Percentiles rank a stretch among this genome's conserved stretches.
These are phyloP conservation scores for Corinectria fuckeliana DNA, from an alignment of 2,329 filamentous ascomycete species.

Conservation along the genomic window DNA sequence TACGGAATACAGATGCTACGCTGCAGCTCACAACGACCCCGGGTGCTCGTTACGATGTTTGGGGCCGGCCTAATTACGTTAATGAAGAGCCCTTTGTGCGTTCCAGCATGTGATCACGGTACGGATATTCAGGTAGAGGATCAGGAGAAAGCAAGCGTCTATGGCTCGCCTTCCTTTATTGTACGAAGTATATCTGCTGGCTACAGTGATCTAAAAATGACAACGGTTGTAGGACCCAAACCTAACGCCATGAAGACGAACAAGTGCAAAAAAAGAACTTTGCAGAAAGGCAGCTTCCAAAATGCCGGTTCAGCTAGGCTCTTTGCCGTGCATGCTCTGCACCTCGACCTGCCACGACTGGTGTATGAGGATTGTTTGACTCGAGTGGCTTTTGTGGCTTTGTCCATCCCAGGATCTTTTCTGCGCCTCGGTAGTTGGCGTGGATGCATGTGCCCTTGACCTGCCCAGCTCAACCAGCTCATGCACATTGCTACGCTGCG, in stretches of 20 bases:
- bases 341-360: slow-evolving; percentile 40
- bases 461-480: slow-evolving; percentile 22
- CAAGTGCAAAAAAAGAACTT: no score
- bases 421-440: neutral
- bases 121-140: no score
- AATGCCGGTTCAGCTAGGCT: neutral
- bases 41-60: neutral
- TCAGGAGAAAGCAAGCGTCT: no score
- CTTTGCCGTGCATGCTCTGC: slow-evolving; percentile 23
- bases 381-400: slow-evolving; percentile 36
- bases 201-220: no score
- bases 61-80: no score
- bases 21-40: neutral
- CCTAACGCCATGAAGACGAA: neutral
- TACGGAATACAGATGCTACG: no score
- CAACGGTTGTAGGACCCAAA: no score
- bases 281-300: no score
- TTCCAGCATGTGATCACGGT: no score
- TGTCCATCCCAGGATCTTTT: slow-evolving; percentile 27
- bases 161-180: no score
- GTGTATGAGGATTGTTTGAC: slow-evolving; percentile 40
- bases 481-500: slow-evolving; percentile 23
- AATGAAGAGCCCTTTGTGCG: no score
- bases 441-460: neutral
- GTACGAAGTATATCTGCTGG: no score